A percentile compares a stretch with the other conserved stretches of the same genome.
Evolutionary conservation across 441 rosid genomes (phyloP).

Genomic region (Mallotus japonicus): DNA sequence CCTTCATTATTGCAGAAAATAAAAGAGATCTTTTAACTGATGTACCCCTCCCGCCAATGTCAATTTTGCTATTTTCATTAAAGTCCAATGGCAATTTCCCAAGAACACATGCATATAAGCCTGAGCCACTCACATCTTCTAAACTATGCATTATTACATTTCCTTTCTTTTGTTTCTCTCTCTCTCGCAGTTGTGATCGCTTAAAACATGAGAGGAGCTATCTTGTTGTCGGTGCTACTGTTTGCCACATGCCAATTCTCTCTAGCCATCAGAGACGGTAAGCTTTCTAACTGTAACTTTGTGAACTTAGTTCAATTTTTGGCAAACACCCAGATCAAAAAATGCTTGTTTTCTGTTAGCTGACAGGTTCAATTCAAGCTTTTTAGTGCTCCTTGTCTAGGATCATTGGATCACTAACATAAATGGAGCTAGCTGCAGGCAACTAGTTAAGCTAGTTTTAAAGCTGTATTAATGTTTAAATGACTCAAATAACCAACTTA

Average conservation of each 20-base stretch:
- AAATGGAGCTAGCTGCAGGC: background rate
- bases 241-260: constrained; percentile 38
- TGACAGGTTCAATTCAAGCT: background rate
- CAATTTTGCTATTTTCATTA: constrained; percentile 21
- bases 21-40: background rate
- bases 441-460: background rate
- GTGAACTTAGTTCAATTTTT: too few relatives aligned
- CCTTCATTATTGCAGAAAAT: background rate
- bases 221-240: constrained; percentile 42
- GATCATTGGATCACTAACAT: background rate
- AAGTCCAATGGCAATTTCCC: constrained; percentile 28
- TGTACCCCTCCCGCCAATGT: constrained; percentile 26
- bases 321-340: background rate
- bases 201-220: constrained; percentile 29
- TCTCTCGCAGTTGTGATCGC: background rate
- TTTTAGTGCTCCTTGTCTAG: background rate
- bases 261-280: constrained; percentile 56
- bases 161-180: constrained; percentile 1
- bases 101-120: constrained; percentile 49
- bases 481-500: background rate
- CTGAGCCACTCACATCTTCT: constrained; percentile 13
- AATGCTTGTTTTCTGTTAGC: background rate
- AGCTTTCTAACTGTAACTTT: background rate
- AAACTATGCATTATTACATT: background rate
- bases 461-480: background rate